Evolutionary conservation across 768 basidiomycete species (phyloP).

Genomic region (Russula griseocarnosa): DNA sequence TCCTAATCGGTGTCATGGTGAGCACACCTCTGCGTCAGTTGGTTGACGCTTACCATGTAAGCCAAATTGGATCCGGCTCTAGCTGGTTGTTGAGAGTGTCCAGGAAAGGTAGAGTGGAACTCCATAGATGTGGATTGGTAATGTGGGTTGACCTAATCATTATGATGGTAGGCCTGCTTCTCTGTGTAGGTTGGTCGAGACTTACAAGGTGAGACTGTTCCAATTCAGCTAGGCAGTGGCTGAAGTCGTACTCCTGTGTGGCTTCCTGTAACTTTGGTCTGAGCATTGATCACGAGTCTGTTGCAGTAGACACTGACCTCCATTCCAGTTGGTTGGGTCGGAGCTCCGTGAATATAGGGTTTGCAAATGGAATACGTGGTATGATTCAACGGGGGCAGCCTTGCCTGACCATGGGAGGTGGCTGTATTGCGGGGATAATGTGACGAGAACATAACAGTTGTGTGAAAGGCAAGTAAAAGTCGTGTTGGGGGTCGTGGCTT

Average conservation of each 20-base stretch:
- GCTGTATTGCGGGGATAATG: not conserved
- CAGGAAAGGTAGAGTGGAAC: not conserved
- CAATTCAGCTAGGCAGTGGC: too few relatives aligned
- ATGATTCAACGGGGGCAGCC: too few relatives aligned
- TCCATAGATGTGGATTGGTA: not conserved
- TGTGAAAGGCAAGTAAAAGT: not conserved
- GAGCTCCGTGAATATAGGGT: not conserved
- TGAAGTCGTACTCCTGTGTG: not conserved
- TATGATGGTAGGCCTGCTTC: not conserved
- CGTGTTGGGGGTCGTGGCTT: not conserved
- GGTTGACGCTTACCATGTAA: not conserved
- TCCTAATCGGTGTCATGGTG: not conserved
- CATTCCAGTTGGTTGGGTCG: not conserved
- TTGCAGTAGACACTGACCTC: slow-evolving; percentile 2
- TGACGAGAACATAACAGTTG: not conserved
- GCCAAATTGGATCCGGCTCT: not conserved
- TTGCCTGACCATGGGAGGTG: not conserved
- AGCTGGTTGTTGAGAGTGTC: not conserved
- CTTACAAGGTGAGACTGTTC: not conserved
- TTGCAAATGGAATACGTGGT: not conserved
- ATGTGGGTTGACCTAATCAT: not conserved
- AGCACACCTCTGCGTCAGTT: not conserved
- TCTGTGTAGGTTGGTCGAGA: not conserved
- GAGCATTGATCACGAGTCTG: not conserved
- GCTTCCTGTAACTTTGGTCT: not conserved